Percentiles rank a stretch among this genome's conserved stretches.
Evolutionary conservation across 2,329 filamentous ascomycete species (phyloP).

Genomic region (Hansfordia pulvinata): DNA sequence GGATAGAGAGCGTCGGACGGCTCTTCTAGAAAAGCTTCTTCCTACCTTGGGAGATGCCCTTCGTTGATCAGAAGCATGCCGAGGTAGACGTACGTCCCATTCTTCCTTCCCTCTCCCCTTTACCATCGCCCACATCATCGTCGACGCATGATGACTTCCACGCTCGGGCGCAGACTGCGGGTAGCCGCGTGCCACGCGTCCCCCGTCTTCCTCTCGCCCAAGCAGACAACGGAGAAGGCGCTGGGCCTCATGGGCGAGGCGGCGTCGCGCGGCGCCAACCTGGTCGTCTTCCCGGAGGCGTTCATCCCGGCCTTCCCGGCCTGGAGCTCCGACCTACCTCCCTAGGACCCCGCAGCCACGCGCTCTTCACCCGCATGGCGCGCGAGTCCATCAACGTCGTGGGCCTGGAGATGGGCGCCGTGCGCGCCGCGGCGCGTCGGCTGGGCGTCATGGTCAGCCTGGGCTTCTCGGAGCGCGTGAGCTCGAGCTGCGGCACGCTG

Average conservation of each 20-base stretch:
- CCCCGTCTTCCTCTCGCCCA: slow-evolving; percentile 31
- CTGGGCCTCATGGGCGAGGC: slow-evolving; percentile 29
- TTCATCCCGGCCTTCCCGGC: slow-evolving; percentile 38
- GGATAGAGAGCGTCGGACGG: too few relatives aligned
- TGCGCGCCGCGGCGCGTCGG: slow-evolving; percentile 23
- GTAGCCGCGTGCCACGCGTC: slow-evolving; percentile 22
- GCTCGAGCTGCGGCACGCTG: slow-evolving; percentile 27
- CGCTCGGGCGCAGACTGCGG: too few relatives aligned
- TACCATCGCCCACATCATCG: too few relatives aligned
- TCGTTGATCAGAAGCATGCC: too few relatives aligned
- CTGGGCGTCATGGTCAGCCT: slow-evolving; percentile 27
- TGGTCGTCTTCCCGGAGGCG: slow-evolving; percentile 39
- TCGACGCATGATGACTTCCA: too few relatives aligned
- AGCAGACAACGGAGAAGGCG: slow-evolving; percentile 29
- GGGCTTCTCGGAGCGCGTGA: slow-evolving; percentile 33
- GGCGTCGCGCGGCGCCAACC: slow-evolving; percentile 25
- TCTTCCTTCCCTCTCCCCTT: too few relatives aligned
- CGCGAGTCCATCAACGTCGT: slow-evolving; percentile 28
- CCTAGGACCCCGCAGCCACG: slow-evolving; percentile 35
- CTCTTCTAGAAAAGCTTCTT: too few relatives aligned
- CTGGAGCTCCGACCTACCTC: slow-evolving; percentile 32
- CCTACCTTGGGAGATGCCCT: too few relatives aligned
- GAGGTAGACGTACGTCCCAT: too few relatives aligned
- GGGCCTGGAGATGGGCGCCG: slow-evolving; percentile 27
- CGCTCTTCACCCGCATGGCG: slow-evolving; percentile 31